phyloP scores from a whole-genome alignment of 495 filamentous ascomycete species.

The Hyphodiscus hymeniophilus region DNA sequence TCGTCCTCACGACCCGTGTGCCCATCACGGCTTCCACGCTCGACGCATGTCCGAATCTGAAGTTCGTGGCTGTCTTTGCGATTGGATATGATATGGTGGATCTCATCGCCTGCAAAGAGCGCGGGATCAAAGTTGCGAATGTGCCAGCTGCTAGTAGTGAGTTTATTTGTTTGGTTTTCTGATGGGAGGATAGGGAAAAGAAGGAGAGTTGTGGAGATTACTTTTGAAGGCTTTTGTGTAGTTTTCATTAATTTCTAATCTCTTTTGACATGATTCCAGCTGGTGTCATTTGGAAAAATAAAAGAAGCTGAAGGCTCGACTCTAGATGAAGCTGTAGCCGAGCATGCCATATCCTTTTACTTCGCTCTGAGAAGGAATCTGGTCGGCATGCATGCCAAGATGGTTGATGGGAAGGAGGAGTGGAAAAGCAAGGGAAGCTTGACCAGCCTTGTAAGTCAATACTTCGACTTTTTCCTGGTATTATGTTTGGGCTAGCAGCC shows the following conservation, averaged over 20 bases:
- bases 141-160: constrained; percentile 36
- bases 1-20: constrained; percentile 35
- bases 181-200: no score
- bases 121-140: constrained; percentile 38
- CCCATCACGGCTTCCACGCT: constrained; percentile 31
- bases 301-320: no score
- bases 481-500: no score
- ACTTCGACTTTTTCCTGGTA: no score
- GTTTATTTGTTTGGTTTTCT: no score
- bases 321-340: constrained; percentile 36
- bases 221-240: no score
- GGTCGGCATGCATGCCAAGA: constrained; percentile 30
- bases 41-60: constrained; percentile 27
- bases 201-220: no score
- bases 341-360: constrained; percentile 46
- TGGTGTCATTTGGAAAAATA: no score
- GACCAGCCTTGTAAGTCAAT: constrained; percentile 22
- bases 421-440: constrained; percentile 23
- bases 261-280: no score
- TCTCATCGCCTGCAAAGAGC: constrained; percentile 31
- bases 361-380: constrained; percentile 44
- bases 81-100: constrained; percentile 46
- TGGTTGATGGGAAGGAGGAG: constrained; percentile 24
- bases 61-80: constrained; percentile 40
- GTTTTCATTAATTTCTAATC: no score